Percentiles rank a stretch among this genome's conserved stretches.
Evolutionary conservation across 495 filamentous ascomycete species (phyloP).

Genomic region (Neurospora sp.): DNA sequence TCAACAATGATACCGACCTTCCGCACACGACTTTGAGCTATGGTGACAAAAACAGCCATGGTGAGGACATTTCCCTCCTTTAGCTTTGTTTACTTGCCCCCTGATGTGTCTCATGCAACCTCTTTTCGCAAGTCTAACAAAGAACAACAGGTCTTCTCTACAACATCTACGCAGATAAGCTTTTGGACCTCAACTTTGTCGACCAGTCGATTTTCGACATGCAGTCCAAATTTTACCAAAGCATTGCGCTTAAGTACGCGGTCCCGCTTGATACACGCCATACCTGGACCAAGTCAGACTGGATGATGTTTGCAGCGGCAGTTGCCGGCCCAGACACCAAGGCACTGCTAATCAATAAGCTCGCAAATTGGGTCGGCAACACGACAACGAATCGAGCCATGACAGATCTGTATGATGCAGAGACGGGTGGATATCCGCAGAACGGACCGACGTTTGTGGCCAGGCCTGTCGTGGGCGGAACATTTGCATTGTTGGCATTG

Average conservation of each 20-base stretch:
- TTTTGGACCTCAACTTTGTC: conserved; percentile 61
- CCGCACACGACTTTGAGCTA: conserved; percentile 66
- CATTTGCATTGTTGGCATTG: conserved; percentile 71
- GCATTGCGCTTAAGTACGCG: conserved; percentile 60
- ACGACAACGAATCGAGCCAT: conserved; percentile 62
- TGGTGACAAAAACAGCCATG: conserved; percentile 30
- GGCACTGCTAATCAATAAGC: conserved; percentile 53
- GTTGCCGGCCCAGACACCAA: conserved; percentile 51
- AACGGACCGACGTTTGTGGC: conserved; percentile 59
- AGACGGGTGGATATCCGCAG: conserved; percentile 44
- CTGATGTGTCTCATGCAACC: not conserved
- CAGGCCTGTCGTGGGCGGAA: conserved; percentile 70
- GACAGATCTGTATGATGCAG: conserved; percentile 71
- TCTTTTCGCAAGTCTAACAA: conserved; percentile 40
- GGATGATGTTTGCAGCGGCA: conserved; percentile 78
- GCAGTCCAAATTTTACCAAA: conserved; percentile 73
- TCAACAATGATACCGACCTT: conserved; percentile 53
- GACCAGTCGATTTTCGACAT: conserved; percentile 65
- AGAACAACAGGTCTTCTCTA: conserved; percentile 62
- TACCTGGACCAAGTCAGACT: conserved; percentile 77
- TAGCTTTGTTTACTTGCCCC: not conserved
- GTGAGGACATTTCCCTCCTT: conserved; percentile 1
- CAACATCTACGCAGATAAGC: conserved; percentile 73
- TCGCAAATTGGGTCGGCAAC: conserved; percentile 69
- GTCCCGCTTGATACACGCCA: conserved; percentile 79